Evolutionary conservation across 495 filamentous ascomycete genomes (phyloP).

Genomic region (Podospora australis): DNA sequence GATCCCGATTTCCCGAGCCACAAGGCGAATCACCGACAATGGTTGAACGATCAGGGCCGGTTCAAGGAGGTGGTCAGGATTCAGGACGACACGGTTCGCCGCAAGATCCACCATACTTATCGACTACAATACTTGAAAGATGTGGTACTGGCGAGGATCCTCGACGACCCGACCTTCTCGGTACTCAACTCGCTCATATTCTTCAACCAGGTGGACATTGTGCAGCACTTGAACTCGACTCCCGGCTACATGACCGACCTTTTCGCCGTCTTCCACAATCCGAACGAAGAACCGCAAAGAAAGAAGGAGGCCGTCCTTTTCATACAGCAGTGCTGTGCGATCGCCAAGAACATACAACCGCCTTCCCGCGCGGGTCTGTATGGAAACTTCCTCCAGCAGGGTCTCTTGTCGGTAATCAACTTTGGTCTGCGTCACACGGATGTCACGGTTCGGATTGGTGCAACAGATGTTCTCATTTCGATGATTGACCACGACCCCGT

Average conservation of each 20-base stretch:
- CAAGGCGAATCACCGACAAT: constrained; percentile 95
- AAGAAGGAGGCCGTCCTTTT: constrained; percentile 94
- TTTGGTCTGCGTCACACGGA: constrained; percentile 83
- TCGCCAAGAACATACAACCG: constrained; percentile 88
- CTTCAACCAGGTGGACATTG: constrained; percentile 97
- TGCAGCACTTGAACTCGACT: constrained; percentile 82
- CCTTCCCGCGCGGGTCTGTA: constrained; percentile 75
- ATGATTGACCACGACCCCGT: constrained; percentile 93
- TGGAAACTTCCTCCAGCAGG: constrained; percentile 80
- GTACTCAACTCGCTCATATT: constrained; percentile 97
- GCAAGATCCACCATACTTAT: constrained; percentile 94
- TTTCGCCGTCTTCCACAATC: constrained; percentile 76
- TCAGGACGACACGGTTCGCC: constrained; percentile 67
- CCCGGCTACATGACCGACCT: constrained; percentile 72
- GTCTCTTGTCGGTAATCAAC: constrained; percentile 82
- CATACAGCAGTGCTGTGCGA: constrained; percentile 91
- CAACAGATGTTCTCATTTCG: constrained; percentile 87
- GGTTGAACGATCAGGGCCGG: constrained; percentile 76
- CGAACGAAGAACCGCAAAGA: constrained; percentile 56
- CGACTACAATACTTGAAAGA: constrained; percentile 97
- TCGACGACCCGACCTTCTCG: constrained; percentile 96
- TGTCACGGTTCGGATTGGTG: constrained; percentile 79
- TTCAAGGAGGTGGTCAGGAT: constrained; percentile 97
- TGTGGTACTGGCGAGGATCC: constrained; percentile 88
- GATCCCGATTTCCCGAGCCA: constrained; percentile 98